phyloP scores from a whole-genome alignment of 495 filamentous ascomycete species.

The Aspergillus bridgeri region DNA sequence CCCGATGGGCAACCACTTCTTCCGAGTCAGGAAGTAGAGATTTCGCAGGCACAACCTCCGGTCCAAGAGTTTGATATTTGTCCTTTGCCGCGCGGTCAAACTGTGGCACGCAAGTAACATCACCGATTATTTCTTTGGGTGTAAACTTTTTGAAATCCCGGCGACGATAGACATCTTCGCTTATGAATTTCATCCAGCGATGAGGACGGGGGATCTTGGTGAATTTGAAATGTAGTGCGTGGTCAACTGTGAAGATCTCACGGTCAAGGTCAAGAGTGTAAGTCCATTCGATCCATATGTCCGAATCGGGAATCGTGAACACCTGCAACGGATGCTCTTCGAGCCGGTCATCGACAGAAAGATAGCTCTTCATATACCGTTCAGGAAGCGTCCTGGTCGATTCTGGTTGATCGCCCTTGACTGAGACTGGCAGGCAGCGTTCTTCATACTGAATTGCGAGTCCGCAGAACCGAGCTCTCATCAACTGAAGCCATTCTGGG shows the following conservation, averaged over 20 bases:
- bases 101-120: slow-evolving; percentile 6
- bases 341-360: slow-evolving; percentile 18
- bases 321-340: slow-evolving; percentile 8
- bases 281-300: slow-evolving; percentile 8
- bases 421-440: slow-evolving; percentile 5
- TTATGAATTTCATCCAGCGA: slow-evolving; percentile 13
- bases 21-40: neutral
- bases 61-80: neutral
- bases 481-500: slow-evolving; percentile 16
- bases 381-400: neutral
- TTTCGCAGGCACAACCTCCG: slow-evolving; percentile 1
- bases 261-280: slow-evolving; percentile 24
- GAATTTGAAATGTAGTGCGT: slow-evolving; percentile 8
- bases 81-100: neutral
- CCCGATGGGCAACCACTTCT: neutral
- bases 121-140: slow-evolving; percentile 10
- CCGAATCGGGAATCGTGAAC: neutral
- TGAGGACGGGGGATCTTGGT: slow-evolving; percentile 6
- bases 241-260: slow-evolving; percentile 16
- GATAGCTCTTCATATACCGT: slow-evolving; percentile 15
- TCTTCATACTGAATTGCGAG: slow-evolving; percentile 15
- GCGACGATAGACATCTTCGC: slow-evolving; percentile 3
- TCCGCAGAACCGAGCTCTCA: slow-evolving; percentile 6
- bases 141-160: slow-evolving; percentile 2
- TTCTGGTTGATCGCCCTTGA: neutral